Conservation (phyloP, 805 yeast species). For the Wickerhamiella sergipiensis region DNA sequence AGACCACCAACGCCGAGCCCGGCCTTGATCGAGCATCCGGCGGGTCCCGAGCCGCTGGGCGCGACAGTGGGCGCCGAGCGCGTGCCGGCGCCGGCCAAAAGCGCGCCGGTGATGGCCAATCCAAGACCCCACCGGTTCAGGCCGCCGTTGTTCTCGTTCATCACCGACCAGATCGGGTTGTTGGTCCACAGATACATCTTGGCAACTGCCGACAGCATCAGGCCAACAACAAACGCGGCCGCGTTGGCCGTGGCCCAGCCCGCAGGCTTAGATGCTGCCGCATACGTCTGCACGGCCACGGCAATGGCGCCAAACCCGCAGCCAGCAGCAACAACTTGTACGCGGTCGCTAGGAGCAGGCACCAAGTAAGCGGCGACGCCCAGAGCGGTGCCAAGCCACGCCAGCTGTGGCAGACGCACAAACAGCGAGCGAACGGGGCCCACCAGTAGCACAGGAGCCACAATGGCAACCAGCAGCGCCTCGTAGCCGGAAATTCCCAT, state of each 20-base stretch:
- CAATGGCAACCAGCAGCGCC: conserved; percentile 43
- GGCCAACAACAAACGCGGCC: conserved; percentile 53
- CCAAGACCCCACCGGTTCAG: conserved; percentile 56
- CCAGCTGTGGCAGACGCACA: conserved; percentile 34
- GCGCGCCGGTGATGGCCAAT: conserved; percentile 49
- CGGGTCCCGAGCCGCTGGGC: conserved; percentile 4
- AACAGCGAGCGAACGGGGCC: conserved; percentile 32
- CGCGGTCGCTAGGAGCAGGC: conserved; percentile 54
- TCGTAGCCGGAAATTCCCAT: conserved; percentile 97
- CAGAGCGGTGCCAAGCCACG: conserved; percentile 40
- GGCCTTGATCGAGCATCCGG: conserved; percentile 32
- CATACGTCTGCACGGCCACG: conserved; percentile 40
- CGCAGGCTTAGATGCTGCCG: conserved; percentile 17
- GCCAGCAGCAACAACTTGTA: conserved; percentile 54
- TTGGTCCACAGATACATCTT: conserved; percentile 70
- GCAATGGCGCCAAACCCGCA: conserved; percentile 47
- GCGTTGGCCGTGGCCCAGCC: conserved; percentile 30
- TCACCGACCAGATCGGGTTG: conserved; percentile 93
- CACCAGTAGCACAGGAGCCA: conserved; percentile 45
- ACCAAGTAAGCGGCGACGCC: conserved; percentile 69
- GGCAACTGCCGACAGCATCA: conserved; percentile 56
- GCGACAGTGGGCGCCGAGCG: not conserved
- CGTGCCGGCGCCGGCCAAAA: conserved; percentile 31
- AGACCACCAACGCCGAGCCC: conserved; percentile 66
- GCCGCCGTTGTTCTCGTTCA: conserved; percentile 79